Evolutionary conservation across 306 rosid species (phyloP), one percentile per base, ranked within the genome.

Genomic region (Prinsepia uniflora): DNA sequence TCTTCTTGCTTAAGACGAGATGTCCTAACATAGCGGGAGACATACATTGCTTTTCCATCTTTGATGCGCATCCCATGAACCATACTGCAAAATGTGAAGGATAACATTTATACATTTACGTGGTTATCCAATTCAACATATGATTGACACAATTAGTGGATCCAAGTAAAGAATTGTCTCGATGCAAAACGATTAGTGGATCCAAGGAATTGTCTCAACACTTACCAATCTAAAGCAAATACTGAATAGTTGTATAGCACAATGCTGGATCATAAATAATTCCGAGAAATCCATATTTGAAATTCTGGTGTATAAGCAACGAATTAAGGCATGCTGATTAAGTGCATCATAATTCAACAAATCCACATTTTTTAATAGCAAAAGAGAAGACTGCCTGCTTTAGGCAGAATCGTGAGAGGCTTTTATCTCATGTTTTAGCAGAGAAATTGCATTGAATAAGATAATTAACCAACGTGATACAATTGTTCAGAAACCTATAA

Each of bases 1-100:
- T 86, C 96, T 86, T 94, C 96, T 82, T 94, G 98, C 85, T 83
- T 94, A 72, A 94, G 79, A 62, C 94, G 92, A 12, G 98, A 90
- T 46, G 98, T 90, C 80, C 58, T 81, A 47, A 94, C 90, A 64
- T 75, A 94, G 41, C 95, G 98, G 55, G 98, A 90, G 64, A 89
- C 97, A 78, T 90, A 89, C 43, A 88, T 47, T 42, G 96, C 97
- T 82, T 87, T 94, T 66, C 98, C 98, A 80, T 94, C 89, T 84
- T 90, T 90, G 84, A 94, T 89, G 48, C 95, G 96, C 84, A 94
- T 53, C 71, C 98, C 98, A 79, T 94, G 97, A 70, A 94, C 81
- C 97, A 94, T 94, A 87, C 97, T 94, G 86, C 82, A 83, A 75
- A 63, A 22, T 22, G 52, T 20, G 4, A 39, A 60, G 6, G n/a